Conservation (phyloP, 331 rosid genomes). For the Cydonia oblonga region DNA sequence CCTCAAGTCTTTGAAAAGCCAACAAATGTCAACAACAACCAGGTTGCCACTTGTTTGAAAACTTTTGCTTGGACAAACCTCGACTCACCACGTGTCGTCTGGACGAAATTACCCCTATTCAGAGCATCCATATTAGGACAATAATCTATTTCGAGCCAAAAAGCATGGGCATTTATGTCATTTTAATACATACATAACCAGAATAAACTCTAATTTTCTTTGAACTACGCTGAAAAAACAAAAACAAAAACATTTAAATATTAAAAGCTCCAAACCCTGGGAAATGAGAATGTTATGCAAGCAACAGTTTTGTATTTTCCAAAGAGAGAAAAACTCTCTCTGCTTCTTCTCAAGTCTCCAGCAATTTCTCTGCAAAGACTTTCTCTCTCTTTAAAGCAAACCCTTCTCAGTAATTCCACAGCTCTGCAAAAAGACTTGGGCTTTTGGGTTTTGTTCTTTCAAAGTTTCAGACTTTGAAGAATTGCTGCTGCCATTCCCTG, state of each 20-base stretch:
- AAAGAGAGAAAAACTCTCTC: conserved; percentile 2
- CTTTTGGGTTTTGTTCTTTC: neutral
- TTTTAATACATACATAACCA: neutral
- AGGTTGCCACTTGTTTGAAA: conserved; percentile 7
- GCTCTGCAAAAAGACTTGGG: neutral
- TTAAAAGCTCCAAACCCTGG: neutral
- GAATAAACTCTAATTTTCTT: neutral
- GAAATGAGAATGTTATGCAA: neutral
- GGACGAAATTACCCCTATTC: neutral
- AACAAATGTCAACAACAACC: neutral
- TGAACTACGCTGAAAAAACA: neutral
- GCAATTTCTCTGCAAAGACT: neutral
- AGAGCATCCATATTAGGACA: neutral
- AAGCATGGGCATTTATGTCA: neutral
- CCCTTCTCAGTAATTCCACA: neutral
- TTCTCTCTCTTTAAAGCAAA: neutral
- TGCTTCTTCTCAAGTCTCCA: conserved; percentile 3
- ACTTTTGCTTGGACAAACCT: neutral
- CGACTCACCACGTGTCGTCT: neutral
- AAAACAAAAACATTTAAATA: neutral
- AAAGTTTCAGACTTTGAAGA: conserved; percentile 8
- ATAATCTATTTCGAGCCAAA: neutral
- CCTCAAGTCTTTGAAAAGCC: neutral
- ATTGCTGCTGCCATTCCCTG: conserved; percentile 5
- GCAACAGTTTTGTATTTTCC: conserved; percentile 5